Evolutionary conservation across 148 eudicot genomes (phyloP).

Genomic region (Silene conica): DNA sequence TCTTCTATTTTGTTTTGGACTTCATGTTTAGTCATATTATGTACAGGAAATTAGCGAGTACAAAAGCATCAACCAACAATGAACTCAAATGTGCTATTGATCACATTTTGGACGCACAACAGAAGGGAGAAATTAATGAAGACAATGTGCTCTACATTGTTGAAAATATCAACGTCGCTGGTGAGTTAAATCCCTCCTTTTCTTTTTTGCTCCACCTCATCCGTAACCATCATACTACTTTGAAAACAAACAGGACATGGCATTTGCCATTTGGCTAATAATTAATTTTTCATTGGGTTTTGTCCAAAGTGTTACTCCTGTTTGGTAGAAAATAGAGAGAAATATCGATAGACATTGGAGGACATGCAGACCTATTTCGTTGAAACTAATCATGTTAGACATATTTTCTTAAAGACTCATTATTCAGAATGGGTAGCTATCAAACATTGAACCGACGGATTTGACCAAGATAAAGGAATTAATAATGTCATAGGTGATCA

Average conservation of each 20-base stretch:
- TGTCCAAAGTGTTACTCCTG: neutral
- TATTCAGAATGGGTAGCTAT: neutral
- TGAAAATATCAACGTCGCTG: conserved; percentile 84
- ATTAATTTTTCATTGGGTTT: neutral
- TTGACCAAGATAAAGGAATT: neutral
- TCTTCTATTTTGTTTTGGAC: neutral
- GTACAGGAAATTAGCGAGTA: conserved; percentile 55
- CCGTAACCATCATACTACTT: neutral
- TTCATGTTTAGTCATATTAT: neutral
- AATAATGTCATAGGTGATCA: neutral
- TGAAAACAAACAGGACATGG: neutral
- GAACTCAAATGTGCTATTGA: conserved; percentile 67
- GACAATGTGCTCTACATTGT: conserved; percentile 81
- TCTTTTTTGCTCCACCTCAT: too few relatives aligned
- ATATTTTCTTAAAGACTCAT: neutral
- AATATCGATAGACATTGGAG: neutral
- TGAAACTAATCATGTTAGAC: neutral
- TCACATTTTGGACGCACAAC: conserved; percentile 68
- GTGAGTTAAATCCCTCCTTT: conserved; percentile 26
- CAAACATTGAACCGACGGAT: neutral
- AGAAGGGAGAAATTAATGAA: conserved; percentile 82
- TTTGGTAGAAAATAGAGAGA: neutral
- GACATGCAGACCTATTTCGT: neutral
- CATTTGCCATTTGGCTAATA: too few relatives aligned
- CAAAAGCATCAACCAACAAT: conserved; percentile 40